phyloP scores from a whole-genome alignment of 176 grass and related monocot species.

The bread wheat (Triticum aestivum) region IWGSC_CS_RefSeq_v2.1 NC_057806.1:496421309-496421808 shows the following conservation, averaged over 20 bases:
- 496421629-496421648: neutral
- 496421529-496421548: neutral
- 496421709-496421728: neutral
- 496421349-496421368: conserved; percentile 65
- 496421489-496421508: neutral
- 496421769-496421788: neutral
- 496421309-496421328: conserved; percentile 62
- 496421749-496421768: too few species aligned
- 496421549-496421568: neutral
- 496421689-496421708: neutral
- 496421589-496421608: neutral
- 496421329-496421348: conserved; percentile 67
- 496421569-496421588: neutral
- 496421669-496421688: neutral
- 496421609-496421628: neutral
- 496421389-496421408: conserved; percentile 81
- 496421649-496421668: neutral
- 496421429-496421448: neutral
- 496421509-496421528: neutral
- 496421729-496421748: neutral
- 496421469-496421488: neutral
- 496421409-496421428: conserved; percentile 66
- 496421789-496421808: neutral
- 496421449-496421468: neutral
- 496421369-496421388: conserved; percentile 64